Base-by-base conservation (phyloP, 2,329 filamentous ascomycete species). In the Phaeosphaeria sp. region DNA sequence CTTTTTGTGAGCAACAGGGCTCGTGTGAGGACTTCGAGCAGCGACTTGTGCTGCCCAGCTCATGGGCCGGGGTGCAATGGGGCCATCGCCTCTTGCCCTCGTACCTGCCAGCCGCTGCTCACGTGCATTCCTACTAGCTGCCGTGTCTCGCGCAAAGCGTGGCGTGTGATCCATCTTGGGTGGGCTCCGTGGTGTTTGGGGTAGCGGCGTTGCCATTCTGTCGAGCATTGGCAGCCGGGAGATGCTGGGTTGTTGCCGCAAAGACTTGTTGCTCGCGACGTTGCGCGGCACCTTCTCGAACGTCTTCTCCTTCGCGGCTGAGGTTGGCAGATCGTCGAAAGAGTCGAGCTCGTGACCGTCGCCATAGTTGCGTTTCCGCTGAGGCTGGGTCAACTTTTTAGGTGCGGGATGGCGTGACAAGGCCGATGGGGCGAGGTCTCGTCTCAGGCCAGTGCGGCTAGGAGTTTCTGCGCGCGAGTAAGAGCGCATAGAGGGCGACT, bases 241-340 rank as follows among this genome's bases (percentile, higher is more conserved):
- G 42, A 79, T 80, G 63, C 83, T 83, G 44, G 84, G 74, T 59
- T 81, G 83, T 59, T 78, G 80, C 43, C 83, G 80, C 41, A 86
- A 71, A 36, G 86, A 84, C 76, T 89, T 92, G 23, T 90, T 87
- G 46, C 85, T 86, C 20, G 89, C 88, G 53, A 86, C 85, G 47
- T 85, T 87, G 41, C 89, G 82, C 2, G 95, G 93, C 67, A 90
- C 88, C 76, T 93, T 96, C 60, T 93, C 83, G 71, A 87, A 99
- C 68, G 87, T 90, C 61, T 88, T 92, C 78, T 99, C 95, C 15
- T 87, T 85, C 59, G 90, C 87, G 13, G 85, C 87, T 17, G 93
- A 97, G 0, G 93, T 98, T 1, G 94, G 94, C 55, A 99, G 81
- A 77, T 99, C 95, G 74, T 99, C 95, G 74, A 99, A 98, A 2